phyloP scores from a whole-genome alignment of 306 rosid genomes.

The Cicer pinnatifidum region DNA sequence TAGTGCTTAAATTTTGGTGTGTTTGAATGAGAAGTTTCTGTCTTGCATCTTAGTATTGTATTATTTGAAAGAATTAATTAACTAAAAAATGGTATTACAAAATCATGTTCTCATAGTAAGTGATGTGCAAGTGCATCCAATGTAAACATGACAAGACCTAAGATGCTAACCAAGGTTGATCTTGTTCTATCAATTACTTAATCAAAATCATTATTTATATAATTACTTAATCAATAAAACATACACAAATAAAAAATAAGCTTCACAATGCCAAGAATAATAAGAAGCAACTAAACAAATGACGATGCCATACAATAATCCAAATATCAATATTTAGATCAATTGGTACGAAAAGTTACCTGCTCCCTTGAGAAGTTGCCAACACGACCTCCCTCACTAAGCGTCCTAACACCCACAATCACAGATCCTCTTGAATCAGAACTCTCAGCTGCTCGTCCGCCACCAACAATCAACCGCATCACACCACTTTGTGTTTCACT shows the following conservation, averaged over 20 bases:
- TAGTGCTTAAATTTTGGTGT: conserved; percentile 18
- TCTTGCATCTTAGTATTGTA: conserved; percentile 15
- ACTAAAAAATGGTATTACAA: neutral
- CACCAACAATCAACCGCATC: conserved; percentile 97
- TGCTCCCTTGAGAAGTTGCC: conserved; percentile 98
- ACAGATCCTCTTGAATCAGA: conserved; percentile 85
- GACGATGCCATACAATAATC: conserved; percentile 15
- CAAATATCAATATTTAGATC: conserved; percentile 15
- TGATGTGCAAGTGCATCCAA: neutral
- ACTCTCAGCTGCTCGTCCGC: conserved; percentile 95
- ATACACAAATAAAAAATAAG: conserved; percentile 22
- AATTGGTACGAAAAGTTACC: conserved; percentile 52
- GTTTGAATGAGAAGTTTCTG: conserved; percentile 20
- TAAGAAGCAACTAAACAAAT: conserved; percentile 5
- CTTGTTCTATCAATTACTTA: conserved; percentile 29
- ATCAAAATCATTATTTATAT: neutral
- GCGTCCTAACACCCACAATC: conserved; percentile 98
- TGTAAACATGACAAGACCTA: neutral
- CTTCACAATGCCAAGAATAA: conserved; percentile 22
- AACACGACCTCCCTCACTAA: conserved; percentile 99
- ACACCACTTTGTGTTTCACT: conserved; percentile 93
- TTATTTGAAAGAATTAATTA: conserved; percentile 13
- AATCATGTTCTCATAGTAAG: conserved; percentile 23
- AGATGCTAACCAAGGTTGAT: neutral
- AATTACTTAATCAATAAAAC: conserved; percentile 24